phyloP scores from a whole-genome alignment of 2,329 filamentous ascomycete species.

The Daldinia eschscholtzii region DNA sequence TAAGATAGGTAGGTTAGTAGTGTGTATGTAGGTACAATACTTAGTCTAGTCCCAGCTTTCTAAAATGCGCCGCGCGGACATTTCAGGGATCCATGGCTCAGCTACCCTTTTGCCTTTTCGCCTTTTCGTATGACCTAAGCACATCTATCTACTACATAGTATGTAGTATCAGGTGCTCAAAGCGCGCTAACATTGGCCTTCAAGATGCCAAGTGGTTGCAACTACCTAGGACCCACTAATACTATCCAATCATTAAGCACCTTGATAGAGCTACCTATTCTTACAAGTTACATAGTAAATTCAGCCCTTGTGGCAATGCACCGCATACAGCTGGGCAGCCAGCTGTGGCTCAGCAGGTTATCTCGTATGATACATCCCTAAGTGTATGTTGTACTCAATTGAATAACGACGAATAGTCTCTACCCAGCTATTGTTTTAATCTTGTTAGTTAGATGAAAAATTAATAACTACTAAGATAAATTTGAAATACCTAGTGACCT shows the following conservation, averaged over 20 bases:
- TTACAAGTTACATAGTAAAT: background rate
- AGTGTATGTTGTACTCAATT: too few relatives aligned
- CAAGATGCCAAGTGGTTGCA: conserved; percentile 3
- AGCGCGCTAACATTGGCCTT: background rate
- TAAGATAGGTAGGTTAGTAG: background rate
- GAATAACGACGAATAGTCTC: too few relatives aligned
- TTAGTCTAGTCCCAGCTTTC: conserved; percentile 40
- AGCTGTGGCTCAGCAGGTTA: background rate
- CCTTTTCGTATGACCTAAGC: background rate
- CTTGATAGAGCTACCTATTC: background rate
- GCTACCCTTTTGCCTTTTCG: conserved; percentile 5
- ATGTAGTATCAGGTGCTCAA: too few relatives aligned
- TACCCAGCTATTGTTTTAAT: too few relatives aligned
- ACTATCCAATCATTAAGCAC: background rate
- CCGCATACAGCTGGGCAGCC: background rate
- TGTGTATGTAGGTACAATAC: background rate
- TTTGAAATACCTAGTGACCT: too few relatives aligned
- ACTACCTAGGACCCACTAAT: background rate
- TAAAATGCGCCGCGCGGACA: conserved; percentile 40
- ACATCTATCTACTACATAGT: too few relatives aligned
- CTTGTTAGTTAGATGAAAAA: too few relatives aligned
- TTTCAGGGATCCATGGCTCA: conserved; percentile 25
- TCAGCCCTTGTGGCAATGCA: conserved; percentile 10
- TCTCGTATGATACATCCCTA: too few relatives aligned
- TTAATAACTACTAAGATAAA: too few relatives aligned